A percentile compares a stretch with the other conserved stretches of the same genome.
Evolutionary conservation across 1,139 yeast species (phyloP).

Genomic region (Candida sp.): DNA sequence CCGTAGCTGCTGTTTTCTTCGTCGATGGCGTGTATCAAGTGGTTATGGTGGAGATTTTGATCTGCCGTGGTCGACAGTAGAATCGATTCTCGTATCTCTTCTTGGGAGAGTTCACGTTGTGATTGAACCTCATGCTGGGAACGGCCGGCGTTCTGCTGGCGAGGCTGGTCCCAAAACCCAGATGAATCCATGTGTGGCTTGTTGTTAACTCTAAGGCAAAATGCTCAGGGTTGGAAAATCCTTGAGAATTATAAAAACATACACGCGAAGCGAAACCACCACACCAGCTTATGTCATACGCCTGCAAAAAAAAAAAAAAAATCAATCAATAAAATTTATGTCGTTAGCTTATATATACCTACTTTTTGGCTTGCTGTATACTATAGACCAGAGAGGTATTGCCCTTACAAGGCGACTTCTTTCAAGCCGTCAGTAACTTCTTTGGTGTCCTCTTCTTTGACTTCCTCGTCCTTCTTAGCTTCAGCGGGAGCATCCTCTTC

Average conservation of each 20-base stretch:
- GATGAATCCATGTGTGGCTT: constrained; percentile 26
- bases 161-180: constrained; percentile 31
- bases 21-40: constrained; percentile 13
- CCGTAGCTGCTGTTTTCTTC: constrained; percentile 18
- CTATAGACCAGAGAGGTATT: not conserved
- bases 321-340: not conserved
- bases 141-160: not conserved
- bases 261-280: not conserved
- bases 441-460: constrained; percentile 1
- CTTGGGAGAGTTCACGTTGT: constrained; percentile 37
- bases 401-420: constrained; percentile 13
- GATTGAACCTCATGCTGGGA: constrained; percentile 34
- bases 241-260: not conserved
- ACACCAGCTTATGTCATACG: not conserved
- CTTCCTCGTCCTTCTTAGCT: constrained; percentile 7
- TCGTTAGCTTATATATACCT: not conserved
- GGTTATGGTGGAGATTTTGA: constrained; percentile 9
- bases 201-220: not conserved
- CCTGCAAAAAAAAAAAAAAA: not conserved
- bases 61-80: constrained; percentile 20
- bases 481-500: constrained; percentile 4
- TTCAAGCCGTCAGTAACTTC: constrained; percentile 12
- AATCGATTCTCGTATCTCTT: constrained; percentile 39
- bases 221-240: not conserved
- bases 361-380: not conserved